phyloP scores from a whole-genome alignment of 1,284 basidiomycete genomes.

The Papiliotrema nemorosa region DNA sequence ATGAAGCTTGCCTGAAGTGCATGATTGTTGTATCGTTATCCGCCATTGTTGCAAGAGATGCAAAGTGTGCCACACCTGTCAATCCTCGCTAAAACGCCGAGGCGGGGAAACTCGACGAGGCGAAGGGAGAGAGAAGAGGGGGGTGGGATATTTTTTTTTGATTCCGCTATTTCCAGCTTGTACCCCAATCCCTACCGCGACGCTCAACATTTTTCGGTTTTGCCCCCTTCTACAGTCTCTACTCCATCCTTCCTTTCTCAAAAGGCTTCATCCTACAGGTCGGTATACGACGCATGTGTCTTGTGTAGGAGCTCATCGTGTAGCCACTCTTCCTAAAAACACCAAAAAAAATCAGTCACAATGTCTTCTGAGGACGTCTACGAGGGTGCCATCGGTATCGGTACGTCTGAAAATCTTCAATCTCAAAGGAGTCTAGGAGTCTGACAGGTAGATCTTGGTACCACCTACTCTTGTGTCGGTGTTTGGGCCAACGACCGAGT shows the following conservation, averaged over 20 bases:
- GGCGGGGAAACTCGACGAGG: neutral
- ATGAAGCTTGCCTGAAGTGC: neutral
- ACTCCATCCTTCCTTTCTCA: constrained; percentile 3
- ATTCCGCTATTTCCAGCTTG: too few species aligned
- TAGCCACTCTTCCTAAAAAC: too few species aligned
- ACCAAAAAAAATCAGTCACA: constrained; percentile 47
- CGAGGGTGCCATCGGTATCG: constrained; percentile 95
- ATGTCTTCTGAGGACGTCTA: constrained; percentile 87
- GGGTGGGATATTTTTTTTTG: too few species aligned
- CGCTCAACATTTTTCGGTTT: neutral
- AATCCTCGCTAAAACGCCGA: too few species aligned
- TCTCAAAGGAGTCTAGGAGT: constrained; percentile 2
- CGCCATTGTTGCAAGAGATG: too few species aligned
- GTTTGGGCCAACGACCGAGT: constrained; percentile 99
- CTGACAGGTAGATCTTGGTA: constrained; percentile 55
- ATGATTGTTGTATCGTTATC: neutral
- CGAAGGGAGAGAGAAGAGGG: too few species aligned
- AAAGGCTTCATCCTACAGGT: constrained; percentile 22
- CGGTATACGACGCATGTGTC: neutral
- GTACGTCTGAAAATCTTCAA: constrained; percentile 33
- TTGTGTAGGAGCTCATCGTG: neutral
- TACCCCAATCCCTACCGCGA: too few species aligned
- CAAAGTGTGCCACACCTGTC: neutral
- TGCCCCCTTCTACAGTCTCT: constrained; percentile 9
- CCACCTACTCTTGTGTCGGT: constrained; percentile 73